phyloP scores from a whole-genome alignment of 2,329 filamentous ascomycete species.

The Magnaporthiopsis rhizophila region DNA sequence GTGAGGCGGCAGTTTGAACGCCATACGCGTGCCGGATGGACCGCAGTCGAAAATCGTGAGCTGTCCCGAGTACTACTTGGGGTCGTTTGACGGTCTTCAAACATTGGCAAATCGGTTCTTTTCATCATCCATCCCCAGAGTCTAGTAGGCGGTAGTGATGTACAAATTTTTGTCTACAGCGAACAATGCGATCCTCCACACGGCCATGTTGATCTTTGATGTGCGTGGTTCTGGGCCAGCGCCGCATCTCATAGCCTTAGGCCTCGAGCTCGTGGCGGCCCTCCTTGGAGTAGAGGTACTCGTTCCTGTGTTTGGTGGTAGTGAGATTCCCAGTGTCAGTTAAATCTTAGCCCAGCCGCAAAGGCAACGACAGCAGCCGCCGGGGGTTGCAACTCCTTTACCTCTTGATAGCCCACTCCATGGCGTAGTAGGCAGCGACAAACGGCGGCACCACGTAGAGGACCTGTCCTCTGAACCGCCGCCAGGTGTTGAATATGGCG shows the following conservation, averaged over 20 bases:
- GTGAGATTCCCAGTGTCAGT: neutral
- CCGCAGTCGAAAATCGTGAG: neutral
- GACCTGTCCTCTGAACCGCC: slow-evolving; percentile 77
- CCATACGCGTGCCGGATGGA: too few relatives aligned
- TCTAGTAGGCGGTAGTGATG: slow-evolving; percentile 9
- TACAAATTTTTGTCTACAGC: slow-evolving; percentile 9
- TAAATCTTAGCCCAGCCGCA: neutral
- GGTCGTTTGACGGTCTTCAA: neutral
- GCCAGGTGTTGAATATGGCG: slow-evolving; percentile 92
- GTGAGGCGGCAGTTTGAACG: too few relatives aligned
- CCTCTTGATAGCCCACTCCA: slow-evolving; percentile 90
- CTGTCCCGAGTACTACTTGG: neutral
- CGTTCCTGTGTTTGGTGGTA: slow-evolving; percentile 49
- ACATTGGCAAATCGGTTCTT: neutral
- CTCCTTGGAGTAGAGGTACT: slow-evolving; percentile 74
- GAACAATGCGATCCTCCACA: neutral
- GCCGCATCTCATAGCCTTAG: slow-evolving; percentile 25
- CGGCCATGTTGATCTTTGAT: neutral
- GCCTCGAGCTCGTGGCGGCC: slow-evolving; percentile 50
- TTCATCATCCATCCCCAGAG: neutral
- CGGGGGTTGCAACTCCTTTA: slow-evolving; percentile 34
- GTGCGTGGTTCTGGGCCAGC: neutral
- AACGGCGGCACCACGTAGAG: slow-evolving; percentile 82
- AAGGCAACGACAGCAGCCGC: neutral
- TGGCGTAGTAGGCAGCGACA: slow-evolving; percentile 67